These are phyloP conservation scores for Volvariella surrecta DNA, from an alignment of 1,284 basidiomycete species.

Conservation along the genomic window DNA sequence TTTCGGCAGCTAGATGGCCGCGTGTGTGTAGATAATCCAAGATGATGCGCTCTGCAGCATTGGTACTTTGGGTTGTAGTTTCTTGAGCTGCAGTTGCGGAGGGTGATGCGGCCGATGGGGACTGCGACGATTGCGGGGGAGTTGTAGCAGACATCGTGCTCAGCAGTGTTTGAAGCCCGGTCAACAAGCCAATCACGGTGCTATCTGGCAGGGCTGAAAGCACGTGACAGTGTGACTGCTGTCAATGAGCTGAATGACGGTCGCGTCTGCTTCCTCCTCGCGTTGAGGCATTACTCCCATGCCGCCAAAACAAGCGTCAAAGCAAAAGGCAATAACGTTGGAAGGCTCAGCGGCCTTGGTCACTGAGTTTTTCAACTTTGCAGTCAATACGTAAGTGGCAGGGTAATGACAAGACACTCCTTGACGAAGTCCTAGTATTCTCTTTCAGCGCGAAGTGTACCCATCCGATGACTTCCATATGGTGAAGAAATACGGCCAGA, in stretches of 20 bases:
- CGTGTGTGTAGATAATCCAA: slow-evolving; percentile 80
- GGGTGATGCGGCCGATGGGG: slow-evolving; percentile 33
- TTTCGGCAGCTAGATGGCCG: slow-evolving; percentile 74
- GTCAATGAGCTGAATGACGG: too few relatives aligned
- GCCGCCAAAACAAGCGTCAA: slow-evolving; percentile 56
- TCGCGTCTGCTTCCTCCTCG: too few relatives aligned
- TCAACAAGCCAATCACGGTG: slow-evolving; percentile 7
- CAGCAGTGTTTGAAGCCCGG: too few relatives aligned
- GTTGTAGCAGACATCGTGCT: slow-evolving; percentile 32
- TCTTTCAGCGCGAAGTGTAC: slow-evolving; percentile 97
- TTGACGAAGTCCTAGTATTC: slow-evolving; percentile 49
- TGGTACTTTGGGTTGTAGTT: slow-evolving; percentile 22
- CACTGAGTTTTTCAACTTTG: slow-evolving; percentile 98
- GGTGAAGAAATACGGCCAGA: slow-evolving; percentile 98
- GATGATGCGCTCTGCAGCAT: slow-evolving; percentile 53
- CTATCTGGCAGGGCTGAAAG: slow-evolving; percentile 1
- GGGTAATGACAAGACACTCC: slow-evolving; percentile 1
- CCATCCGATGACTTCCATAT: slow-evolving; percentile 98
- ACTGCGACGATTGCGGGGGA: slow-evolving; percentile 33
- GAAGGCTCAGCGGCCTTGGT: slow-evolving; percentile 95
- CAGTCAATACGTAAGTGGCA: slow-evolving; percentile 78
- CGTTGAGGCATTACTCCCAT: slow-evolving; percentile 17
- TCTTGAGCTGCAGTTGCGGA: slow-evolving; percentile 25
- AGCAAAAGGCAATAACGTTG: slow-evolving; percentile 75
- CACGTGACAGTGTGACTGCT: neutral